Evolutionary conservation across 805 yeast species (phyloP).

Genomic region (Candida maesae): DNA sequence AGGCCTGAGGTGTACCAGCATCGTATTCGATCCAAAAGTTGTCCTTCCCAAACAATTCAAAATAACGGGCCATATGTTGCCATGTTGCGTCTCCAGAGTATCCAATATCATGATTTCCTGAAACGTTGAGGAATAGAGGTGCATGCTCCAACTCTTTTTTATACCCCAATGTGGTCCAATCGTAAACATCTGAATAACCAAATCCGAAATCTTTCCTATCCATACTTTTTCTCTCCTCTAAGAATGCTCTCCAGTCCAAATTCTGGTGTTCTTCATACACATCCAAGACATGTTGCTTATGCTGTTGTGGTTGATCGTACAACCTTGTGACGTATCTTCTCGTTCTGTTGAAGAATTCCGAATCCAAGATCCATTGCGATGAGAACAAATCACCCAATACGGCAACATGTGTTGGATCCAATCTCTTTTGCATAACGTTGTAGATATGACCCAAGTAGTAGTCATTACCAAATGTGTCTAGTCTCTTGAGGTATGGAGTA

Average conservation of each 20-base stretch:
- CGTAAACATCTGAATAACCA: slow-evolving; percentile 58
- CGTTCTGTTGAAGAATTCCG: slow-evolving; percentile 80
- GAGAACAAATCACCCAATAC: slow-evolving; percentile 93
- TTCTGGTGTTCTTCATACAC: slow-evolving; percentile 46
- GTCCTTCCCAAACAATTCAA: slow-evolving; percentile 72
- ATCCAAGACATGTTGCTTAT: slow-evolving; percentile 46
- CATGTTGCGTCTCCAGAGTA: slow-evolving; percentile 92
- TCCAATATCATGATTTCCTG: slow-evolving; percentile 97
- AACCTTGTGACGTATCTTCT: slow-evolving; percentile 67
- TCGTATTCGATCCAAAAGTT: slow-evolving; percentile 78
- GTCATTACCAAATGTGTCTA: slow-evolving; percentile 91
- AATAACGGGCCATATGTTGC: slow-evolving; percentile 83
- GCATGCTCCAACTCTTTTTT: slow-evolving; percentile 35
- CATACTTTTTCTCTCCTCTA: slow-evolving; percentile 31
- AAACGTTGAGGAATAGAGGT: slow-evolving; percentile 74
- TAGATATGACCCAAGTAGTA: slow-evolving; percentile 83
- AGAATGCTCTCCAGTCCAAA: slow-evolving; percentile 50
- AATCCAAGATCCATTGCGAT: slow-evolving; percentile 90
- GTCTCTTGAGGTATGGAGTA: slow-evolving; percentile 65
- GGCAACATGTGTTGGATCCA: slow-evolving; percentile 75
- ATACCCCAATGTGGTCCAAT: slow-evolving; percentile 51
- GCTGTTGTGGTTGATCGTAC: slow-evolving; percentile 54
- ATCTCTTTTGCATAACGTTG: slow-evolving; percentile 53
- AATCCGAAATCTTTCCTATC: slow-evolving; percentile 36
- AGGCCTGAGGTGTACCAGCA: slow-evolving; percentile 60